Evolutionary conservation across 2,329 filamentous ascomycete species (phyloP).

Genomic region (Aspergillus sp.): DNA sequence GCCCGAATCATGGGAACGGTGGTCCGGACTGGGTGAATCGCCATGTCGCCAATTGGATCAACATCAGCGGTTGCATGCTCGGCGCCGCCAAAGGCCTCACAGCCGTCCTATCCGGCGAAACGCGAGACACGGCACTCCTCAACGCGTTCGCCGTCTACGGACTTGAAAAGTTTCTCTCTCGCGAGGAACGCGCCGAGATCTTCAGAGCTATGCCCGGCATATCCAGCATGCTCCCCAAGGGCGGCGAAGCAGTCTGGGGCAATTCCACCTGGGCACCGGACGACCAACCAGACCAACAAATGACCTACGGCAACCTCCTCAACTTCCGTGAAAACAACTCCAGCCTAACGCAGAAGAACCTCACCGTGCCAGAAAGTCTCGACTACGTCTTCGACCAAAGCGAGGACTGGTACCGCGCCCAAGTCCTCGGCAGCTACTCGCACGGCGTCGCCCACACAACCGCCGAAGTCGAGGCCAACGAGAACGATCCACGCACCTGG

Average conservation of each 20-base stretch:
- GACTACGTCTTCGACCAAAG: conserved; percentile 74
- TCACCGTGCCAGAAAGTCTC: conserved; percentile 77
- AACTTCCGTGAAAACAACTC: conserved; percentile 74
- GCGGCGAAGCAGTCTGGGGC: conserved; percentile 93
- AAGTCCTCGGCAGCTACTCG: conserved; percentile 75
- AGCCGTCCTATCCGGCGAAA: conserved; percentile 89
- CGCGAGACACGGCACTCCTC: conserved; percentile 96
- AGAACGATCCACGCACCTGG: conserved; percentile 79
- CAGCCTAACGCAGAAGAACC: conserved; percentile 64
- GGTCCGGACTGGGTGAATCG: conserved; percentile 87
- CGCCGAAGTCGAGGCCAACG: conserved; percentile 78
- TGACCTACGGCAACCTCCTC: conserved; percentile 76
- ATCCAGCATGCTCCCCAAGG: conserved; percentile 93
- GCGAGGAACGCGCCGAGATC: conserved; percentile 85
- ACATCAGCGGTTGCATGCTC: conserved; percentile 97
- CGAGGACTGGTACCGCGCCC: conserved; percentile 81
- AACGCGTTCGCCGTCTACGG: conserved; percentile 97
- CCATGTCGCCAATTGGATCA: conserved; percentile 93
- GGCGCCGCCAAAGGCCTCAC: conserved; percentile 89
- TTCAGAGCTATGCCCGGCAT: conserved; percentile 97
- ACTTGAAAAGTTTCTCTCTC: conserved; percentile 89
- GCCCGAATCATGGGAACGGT: conserved; percentile 72
- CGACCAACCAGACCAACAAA: conserved; percentile 70
- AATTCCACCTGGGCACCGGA: conserved; percentile 85
- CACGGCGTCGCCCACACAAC: conserved; percentile 80